phyloP scores from a whole-genome alignment of 371 early-diverging fungal genomes.

The Haplosporangium sp. region DNA sequence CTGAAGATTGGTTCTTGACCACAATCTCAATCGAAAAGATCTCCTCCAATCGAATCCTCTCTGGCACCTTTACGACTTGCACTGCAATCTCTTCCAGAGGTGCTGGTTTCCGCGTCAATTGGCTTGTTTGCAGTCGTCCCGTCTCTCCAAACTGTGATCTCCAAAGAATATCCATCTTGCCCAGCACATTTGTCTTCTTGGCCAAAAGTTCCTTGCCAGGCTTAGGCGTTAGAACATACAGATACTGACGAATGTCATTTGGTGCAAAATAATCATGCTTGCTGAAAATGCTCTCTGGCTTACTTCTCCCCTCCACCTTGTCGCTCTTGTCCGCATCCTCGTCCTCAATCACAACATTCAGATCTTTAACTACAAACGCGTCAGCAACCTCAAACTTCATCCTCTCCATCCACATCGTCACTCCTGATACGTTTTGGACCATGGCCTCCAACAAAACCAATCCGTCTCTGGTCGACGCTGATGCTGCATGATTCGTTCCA shows the following conservation, averaged over 20 bases:
- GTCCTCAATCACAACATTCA: conserved; percentile 64
- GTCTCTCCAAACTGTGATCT: conserved; percentile 86
- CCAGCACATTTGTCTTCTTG: conserved; percentile 82
- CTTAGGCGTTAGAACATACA: conserved; percentile 85
- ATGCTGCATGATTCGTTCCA: conserved; percentile 11
- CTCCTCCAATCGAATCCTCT: conserved; percentile 64
- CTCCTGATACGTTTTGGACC: conserved; percentile 87
- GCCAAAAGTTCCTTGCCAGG: conserved; percentile 68
- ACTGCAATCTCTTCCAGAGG: conserved; percentile 82
- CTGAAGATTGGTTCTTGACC: conserved; percentile 60
- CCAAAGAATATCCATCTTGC: conserved; percentile 96
- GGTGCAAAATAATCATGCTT: conserved; percentile 69
- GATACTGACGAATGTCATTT: conserved; percentile 89
- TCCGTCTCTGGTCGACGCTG: conserved; percentile 62
- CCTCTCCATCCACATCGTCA: conserved; percentile 87
- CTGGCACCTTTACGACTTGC: conserved; percentile 64
- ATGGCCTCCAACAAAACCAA: conserved; percentile 92
- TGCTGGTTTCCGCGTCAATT: conserved; percentile 86
- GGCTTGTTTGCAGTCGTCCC: conserved; percentile 95
- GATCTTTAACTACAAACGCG: conserved; percentile 74
- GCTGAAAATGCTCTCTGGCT: conserved; percentile 67
- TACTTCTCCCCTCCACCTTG: not conserved
- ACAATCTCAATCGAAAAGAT: conserved; percentile 74
- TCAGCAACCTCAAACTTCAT: conserved; percentile 88
- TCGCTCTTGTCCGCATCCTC: conserved; percentile 4